Evolutionary conservation across 2,329 filamentous ascomycete species (phyloP).

Genomic region (Tothia fuscella): DNA sequence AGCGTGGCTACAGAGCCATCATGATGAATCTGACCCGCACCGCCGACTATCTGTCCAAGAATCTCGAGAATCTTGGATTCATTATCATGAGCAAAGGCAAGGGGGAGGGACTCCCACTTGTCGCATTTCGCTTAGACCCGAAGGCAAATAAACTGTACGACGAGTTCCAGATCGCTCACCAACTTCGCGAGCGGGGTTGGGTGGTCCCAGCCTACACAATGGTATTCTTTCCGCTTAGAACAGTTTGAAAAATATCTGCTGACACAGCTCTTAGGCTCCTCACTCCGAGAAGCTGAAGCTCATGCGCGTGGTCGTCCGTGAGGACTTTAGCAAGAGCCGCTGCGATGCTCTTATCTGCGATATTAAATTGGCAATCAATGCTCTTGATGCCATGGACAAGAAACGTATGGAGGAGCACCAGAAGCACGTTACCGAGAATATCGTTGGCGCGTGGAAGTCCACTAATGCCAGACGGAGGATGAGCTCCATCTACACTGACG

Average conservation of each 20-base stretch:
- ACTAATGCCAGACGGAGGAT: slow-evolving; percentile 4
- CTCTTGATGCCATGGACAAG: slow-evolving; percentile 63
- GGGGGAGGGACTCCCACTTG: slow-evolving; percentile 73
- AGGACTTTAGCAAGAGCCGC: slow-evolving; percentile 75
- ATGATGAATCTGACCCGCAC: slow-evolving; percentile 67
- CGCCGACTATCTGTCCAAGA: slow-evolving; percentile 70
- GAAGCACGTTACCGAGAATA: slow-evolving; percentile 35
- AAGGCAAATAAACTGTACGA: slow-evolving; percentile 42
- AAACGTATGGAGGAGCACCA: slow-evolving; percentile 58
- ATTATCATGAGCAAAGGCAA: slow-evolving; percentile 73
- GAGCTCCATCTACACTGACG: slow-evolving; percentile 43
- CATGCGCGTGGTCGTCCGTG: slow-evolving; percentile 81
- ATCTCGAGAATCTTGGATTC: slow-evolving; percentile 66
- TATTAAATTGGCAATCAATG: slow-evolving; percentile 62
- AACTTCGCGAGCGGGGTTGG: slow-evolving; percentile 79
- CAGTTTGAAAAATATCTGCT: not conserved
- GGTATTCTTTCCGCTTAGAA: slow-evolving; percentile 42
- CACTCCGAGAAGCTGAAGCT: slow-evolving; percentile 76
- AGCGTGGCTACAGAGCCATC: slow-evolving; percentile 80
- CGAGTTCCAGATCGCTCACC: slow-evolving; percentile 56
- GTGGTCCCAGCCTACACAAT: slow-evolving; percentile 94
- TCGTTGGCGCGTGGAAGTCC: slow-evolving; percentile 5
- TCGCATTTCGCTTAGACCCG: slow-evolving; percentile 81
- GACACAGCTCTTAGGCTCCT: slow-evolving; percentile 22
- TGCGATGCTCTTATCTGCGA: slow-evolving; percentile 70